Percentiles rank a stretch among this genome's conserved stretches.
Evolutionary conservation across 2,329 filamentous ascomycete genomes (phyloP).

Genomic region (Furcasterigmium sp.): DNA sequence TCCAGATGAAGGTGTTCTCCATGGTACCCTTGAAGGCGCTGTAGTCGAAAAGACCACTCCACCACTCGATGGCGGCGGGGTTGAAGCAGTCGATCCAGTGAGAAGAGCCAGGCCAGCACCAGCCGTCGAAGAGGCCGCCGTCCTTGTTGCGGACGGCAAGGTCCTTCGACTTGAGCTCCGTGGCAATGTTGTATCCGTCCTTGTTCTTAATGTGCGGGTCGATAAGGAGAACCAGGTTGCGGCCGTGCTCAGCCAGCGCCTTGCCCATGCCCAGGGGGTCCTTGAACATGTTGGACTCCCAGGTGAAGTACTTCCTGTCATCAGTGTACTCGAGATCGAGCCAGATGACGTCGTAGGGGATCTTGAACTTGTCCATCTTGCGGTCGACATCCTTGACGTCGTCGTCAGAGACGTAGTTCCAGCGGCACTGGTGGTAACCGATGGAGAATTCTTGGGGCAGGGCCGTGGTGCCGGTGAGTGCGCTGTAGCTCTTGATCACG

Average conservation of each 20-base stretch:
- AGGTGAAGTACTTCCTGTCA: constrained; percentile 97
- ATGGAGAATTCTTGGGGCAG: constrained; percentile 90
- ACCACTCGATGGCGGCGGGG: constrained; percentile 87
- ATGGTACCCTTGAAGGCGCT: constrained; percentile 80
- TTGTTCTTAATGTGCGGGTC: constrained; percentile 97
- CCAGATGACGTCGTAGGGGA: constrained; percentile 99
- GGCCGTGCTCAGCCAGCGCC: constrained; percentile 76
- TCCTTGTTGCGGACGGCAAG: constrained; percentile 89
- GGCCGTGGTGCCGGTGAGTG: constrained; percentile 86
- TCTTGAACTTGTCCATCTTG: constrained; percentile 91
- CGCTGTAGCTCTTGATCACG: constrained; percentile 74
- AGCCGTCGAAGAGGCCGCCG: constrained; percentile 82
- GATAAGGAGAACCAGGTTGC: constrained; percentile 91
- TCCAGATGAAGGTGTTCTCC: constrained; percentile 92
- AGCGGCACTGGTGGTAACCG: constrained; percentile 94
- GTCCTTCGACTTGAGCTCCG: constrained; percentile 78
- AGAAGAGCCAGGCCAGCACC: constrained; percentile 98
- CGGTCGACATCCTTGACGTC: constrained; percentile 95
- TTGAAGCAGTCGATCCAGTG: constrained; percentile 97
- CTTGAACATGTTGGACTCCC: constrained; percentile 83
- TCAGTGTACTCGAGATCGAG: constrained; percentile 97
- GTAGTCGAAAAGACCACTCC: constrained; percentile 83
- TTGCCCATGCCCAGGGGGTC: constrained; percentile 84
- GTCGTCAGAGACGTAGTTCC: constrained; percentile 97
- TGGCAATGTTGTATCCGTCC: constrained; percentile 67